Conservation (phyloP, 371 early-diverging fungal species). For the Apophysomyces elegans region DNA sequence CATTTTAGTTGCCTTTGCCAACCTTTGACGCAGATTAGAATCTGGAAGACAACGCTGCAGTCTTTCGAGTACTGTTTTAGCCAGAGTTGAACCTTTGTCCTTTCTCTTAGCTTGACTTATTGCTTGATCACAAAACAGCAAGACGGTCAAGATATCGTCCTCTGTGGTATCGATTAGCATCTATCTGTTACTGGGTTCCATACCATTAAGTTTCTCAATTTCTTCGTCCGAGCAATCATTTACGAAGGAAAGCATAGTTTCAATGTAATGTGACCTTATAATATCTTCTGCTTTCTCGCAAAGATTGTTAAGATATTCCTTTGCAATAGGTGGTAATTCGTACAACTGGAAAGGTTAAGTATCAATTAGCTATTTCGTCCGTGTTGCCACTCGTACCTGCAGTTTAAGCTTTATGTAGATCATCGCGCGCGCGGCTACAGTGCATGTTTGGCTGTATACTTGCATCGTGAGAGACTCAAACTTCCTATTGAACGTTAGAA, state of each 20-base stretch:
- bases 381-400: slow-evolving; percentile 3
- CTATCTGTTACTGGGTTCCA: background rate
- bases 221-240: background rate
- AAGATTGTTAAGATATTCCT: slow-evolving; percentile 4
- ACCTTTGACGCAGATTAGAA: background rate
- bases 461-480: slow-evolving; percentile 10
- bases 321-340: background rate
- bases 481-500: background rate
- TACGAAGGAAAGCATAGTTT: background rate
- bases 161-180: background rate
- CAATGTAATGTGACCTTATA: background rate
- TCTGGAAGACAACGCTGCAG: background rate
- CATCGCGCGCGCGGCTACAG: slow-evolving; percentile 20
- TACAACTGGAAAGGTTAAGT: background rate
- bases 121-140: background rate
- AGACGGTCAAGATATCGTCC: background rate
- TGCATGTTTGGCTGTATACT: slow-evolving; percentile 17
- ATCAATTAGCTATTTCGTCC: no score
- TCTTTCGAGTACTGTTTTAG: background rate
- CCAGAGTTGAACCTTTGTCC: background rate
- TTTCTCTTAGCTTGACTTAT: background rate
- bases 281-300: background rate
- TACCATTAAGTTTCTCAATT: background rate
- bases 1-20: slow-evolving; percentile 16
- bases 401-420: slow-evolving; percentile 22